Evolutionary conservation across 1,284 basidiomycete genomes (phyloP).

Genomic region (Fomitopsis palustris): DNA sequence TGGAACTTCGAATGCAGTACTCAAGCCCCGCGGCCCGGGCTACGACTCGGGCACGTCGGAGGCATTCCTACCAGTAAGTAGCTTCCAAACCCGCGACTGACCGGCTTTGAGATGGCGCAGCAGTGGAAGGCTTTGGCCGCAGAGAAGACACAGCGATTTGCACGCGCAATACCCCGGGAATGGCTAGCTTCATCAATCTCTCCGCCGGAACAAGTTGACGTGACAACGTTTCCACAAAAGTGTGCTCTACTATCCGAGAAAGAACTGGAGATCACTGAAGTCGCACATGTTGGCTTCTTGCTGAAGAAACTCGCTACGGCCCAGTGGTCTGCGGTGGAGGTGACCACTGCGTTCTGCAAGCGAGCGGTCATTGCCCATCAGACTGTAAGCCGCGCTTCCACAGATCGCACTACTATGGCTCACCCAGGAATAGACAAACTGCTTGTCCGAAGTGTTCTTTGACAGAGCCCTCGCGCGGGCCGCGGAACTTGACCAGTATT

Average conservation of each 20-base stretch:
- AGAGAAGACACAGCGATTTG: slow-evolving; percentile 40
- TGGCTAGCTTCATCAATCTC: slow-evolving; percentile 38
- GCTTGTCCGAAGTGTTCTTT: slow-evolving; percentile 47
- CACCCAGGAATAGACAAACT: slow-evolving; percentile 36
- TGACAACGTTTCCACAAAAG: slow-evolving; percentile 37
- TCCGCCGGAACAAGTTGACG: slow-evolving; percentile 34
- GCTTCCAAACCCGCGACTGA: not conserved
- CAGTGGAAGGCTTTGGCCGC: slow-evolving; percentile 41
- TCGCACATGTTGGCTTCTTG: slow-evolving; percentile 34
- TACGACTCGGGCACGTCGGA: too few species aligned
- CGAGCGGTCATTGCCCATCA: slow-evolving; percentile 59
- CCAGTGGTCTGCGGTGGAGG: slow-evolving; percentile 41
- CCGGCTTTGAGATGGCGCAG: slow-evolving; percentile 1
- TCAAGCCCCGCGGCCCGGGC: too few species aligned
- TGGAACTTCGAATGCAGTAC: too few species aligned
- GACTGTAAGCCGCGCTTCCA: slow-evolving; percentile 34
- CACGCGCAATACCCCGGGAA: slow-evolving; percentile 42
- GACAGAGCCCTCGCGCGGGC: slow-evolving; percentile 45
- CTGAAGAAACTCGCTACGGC: slow-evolving; percentile 37
- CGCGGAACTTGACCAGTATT: slow-evolving; percentile 39
- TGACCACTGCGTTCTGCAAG: slow-evolving; percentile 58
- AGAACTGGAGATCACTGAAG: slow-evolving; percentile 52
- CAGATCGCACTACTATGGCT: slow-evolving; percentile 1
- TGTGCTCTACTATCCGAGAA: slow-evolving; percentile 41
- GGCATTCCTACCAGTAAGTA: too few species aligned